Percentiles rank a stretch among this genome's conserved stretches.
These are phyloP conservation scores for Aspergillus ellipticus DNA, from an alignment of 495 filamentous ascomycete genomes.

Conservation along the genomic window DNA sequence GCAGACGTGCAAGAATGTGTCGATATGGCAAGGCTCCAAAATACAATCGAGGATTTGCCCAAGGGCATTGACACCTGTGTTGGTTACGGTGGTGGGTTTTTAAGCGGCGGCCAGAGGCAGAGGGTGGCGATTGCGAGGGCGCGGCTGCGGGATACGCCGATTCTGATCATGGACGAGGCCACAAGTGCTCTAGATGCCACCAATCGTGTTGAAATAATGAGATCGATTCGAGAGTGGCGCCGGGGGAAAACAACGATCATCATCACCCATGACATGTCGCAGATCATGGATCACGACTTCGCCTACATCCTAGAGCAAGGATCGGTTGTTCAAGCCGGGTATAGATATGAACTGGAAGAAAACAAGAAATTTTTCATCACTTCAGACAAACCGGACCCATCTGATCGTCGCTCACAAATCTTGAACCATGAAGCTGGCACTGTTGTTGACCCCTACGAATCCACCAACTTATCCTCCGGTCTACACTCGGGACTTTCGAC, in stretches of 20 bases:
- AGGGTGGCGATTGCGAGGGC: slow-evolving; percentile 74
- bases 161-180: slow-evolving; percentile 82
- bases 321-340: slow-evolving; percentile 65
- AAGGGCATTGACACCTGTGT: slow-evolving; percentile 70
- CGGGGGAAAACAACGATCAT: slow-evolving; percentile 75
- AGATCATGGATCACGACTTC: slow-evolving; percentile 71
- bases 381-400: neutral
- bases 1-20: slow-evolving; percentile 53
- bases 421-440: neutral
- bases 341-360: slow-evolving; percentile 42
- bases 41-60: slow-evolving; percentile 68
- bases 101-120: slow-evolving; percentile 86
- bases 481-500: neutral
- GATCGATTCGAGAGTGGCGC: slow-evolving; percentile 65
- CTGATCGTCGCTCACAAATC: too few species aligned
- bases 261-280: slow-evolving; percentile 84
- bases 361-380: neutral
- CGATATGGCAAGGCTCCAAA: slow-evolving; percentile 65
- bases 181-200: slow-evolving; percentile 76
- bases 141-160: slow-evolving; percentile 70
- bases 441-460: neutral
- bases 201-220: slow-evolving; percentile 67
- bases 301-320: slow-evolving; percentile 79
- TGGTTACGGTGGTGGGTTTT: slow-evolving; percentile 61
- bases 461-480: neutral